Evolutionary conservation across 23 red algal species (phyloP), one percentile per base, ranked within the genome.

Genomic region (Chondrus crispus): DNA sequence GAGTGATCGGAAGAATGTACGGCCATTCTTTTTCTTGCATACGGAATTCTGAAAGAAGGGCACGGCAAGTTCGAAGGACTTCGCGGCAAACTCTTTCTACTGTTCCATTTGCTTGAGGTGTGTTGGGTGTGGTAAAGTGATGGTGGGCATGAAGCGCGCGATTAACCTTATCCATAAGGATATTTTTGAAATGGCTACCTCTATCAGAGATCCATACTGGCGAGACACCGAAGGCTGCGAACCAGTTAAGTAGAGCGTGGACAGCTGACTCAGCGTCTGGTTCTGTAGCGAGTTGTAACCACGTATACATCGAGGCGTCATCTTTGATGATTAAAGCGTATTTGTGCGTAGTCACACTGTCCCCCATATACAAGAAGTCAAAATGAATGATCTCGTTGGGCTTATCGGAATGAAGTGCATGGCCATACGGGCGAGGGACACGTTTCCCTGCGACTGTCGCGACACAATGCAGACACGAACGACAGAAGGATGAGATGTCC

Each of bases 171-270:
- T 63, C 18, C 40, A 48, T 45, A 35, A 71, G 3, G 16, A 51
- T 20, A 58, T 87, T 87, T 11, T 51, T 48, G 83, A 87, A 87
- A 69, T 87, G 83, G 26, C 18, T 26, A 46, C 39, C 62, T 71
- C 60, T 42, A 41, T 87, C 24, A 13, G 83, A 87, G 18, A 87
- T 29, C 62, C 62, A 74, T 20, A n/a, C 10, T 40, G 28, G 14
- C 12, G 45, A 10, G 14, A 69, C 14, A 62, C 35, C 62, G 43
- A 77, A 77, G 8, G 26, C 71, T 46, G 71, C 12, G 43, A 46
- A 77, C 26, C 71, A 77, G 10, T 38, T 9, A n/a, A 77, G 60
- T 19, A 57, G 46, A 18, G 22, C 51, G 24, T 82, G 26, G 45
- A 46, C 30, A 9, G 78, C 40, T 26, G 46, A 9, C 32, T 57